Conservation (phyloP, 2,329 filamentous ascomycete genomes). For the Fusarium pseudonygamai region DNA sequence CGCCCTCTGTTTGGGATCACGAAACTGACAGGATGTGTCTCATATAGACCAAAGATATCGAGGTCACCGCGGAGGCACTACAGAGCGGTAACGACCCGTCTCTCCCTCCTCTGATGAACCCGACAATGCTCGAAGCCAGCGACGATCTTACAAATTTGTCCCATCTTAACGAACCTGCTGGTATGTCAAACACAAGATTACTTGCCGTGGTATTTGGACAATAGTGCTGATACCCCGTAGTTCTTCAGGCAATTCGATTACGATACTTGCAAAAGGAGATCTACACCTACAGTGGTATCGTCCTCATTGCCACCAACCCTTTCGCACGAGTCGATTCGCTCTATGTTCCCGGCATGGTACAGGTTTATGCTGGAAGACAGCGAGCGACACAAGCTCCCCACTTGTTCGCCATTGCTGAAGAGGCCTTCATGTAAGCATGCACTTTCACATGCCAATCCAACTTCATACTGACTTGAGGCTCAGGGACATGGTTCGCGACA, state of each 20-base stretch:
- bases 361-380: slow-evolving; percentile 97
- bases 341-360: slow-evolving; percentile 99
- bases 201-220: background rate
- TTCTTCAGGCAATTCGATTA: slow-evolving; percentile 95
- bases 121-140: slow-evolving; percentile 96
- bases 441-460: background rate
- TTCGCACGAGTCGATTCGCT: slow-evolving; percentile 97
- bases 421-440: slow-evolving; percentile 84
- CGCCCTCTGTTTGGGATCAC: background rate
- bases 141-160: slow-evolving; percentile 98
- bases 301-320: slow-evolving; percentile 97
- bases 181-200: slow-evolving; percentile 58
- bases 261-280: slow-evolving; percentile 99
- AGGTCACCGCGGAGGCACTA: slow-evolving; percentile 80
- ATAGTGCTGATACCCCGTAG: slow-evolving; percentile 58
- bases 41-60: slow-evolving; percentile 74
- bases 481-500: slow-evolving; percentile 96
- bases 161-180: slow-evolving; percentile 97
- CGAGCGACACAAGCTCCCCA: slow-evolving; percentile 96
- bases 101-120: slow-evolving; percentile 96
- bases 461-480: slow-evolving; percentile 49
- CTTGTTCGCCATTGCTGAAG: slow-evolving; percentile 98
- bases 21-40: slow-evolving; percentile 20
- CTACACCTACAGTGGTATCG: slow-evolving; percentile 99
- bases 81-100: slow-evolving; percentile 79